phyloP scores from a whole-genome alignment of 495 filamentous ascomycete genomes.

The Penicillium egyptiacum region DNA sequence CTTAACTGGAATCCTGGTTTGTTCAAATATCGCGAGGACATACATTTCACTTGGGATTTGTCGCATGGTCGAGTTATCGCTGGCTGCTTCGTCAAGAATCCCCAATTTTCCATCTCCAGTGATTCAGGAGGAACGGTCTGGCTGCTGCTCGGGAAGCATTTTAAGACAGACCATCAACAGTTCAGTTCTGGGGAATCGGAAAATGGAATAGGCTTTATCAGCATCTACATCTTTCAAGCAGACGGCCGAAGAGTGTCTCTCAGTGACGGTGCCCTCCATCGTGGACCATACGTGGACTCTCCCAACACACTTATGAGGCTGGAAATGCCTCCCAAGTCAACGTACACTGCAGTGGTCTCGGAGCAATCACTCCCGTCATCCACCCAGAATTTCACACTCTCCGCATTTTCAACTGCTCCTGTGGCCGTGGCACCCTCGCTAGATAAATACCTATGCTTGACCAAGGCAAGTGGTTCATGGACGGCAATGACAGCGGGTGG shows the following conservation, averaged over 20 bases:
- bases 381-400: constrained; percentile 78
- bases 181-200: constrained; percentile 23
- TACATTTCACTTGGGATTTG: constrained; percentile 87
- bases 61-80: constrained; percentile 53
- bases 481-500: constrained; percentile 78
- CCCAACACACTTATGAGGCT: constrained; percentile 85
- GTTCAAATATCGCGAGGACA: constrained; percentile 77
- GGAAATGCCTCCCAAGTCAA: constrained; percentile 55
- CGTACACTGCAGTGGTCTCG: constrained; percentile 77
- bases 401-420: constrained; percentile 65
- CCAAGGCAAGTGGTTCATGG: constrained; percentile 63
- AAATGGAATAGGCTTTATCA: constrained; percentile 71
- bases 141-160: constrained; percentile 84
- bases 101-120: constrained; percentile 73
- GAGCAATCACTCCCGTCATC: constrained; percentile 70
- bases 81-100: constrained; percentile 72
- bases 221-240: constrained; percentile 74
- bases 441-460: constrained; percentile 56
- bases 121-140: constrained; percentile 64
- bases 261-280: constrained; percentile 62
- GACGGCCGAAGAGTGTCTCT: constrained; percentile 73
- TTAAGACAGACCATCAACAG: constrained; percentile 45
- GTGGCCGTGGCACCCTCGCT: constrained; percentile 60
- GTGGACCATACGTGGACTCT: constrained; percentile 86
- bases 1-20: constrained; percentile 94